Percentiles rank a stretch among this genome's conserved stretches.
These are phyloP conservation scores for Cyclaneusma minus DNA, from an alignment of 2,329 filamentous ascomycete genomes.

Conservation along the genomic window DNA sequence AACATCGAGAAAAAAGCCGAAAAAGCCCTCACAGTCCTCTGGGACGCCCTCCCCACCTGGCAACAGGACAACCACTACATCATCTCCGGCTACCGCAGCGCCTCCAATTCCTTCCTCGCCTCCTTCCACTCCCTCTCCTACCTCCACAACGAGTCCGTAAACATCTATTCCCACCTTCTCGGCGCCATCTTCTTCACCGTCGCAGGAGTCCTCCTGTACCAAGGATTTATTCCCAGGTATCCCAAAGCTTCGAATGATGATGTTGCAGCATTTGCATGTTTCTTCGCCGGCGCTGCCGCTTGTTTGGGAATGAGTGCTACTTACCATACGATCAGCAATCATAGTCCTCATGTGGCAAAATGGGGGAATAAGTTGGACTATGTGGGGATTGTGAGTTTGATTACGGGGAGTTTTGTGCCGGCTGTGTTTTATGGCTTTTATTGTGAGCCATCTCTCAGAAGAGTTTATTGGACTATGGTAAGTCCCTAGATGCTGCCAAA, in stretches of 20 bases:
- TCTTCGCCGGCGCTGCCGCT: slow-evolving; percentile 57
- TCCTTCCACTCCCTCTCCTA: slow-evolving; percentile 44
- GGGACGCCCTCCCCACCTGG: slow-evolving; percentile 35
- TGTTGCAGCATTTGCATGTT: slow-evolving; percentile 59
- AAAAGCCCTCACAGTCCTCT: slow-evolving; percentile 26
- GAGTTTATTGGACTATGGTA: slow-evolving; percentile 62
- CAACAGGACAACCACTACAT: slow-evolving; percentile 56
- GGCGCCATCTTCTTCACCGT: slow-evolving; percentile 45
- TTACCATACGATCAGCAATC: slow-evolving; percentile 75
- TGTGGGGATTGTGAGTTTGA: slow-evolving; percentile 79
- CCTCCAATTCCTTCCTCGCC: slow-evolving; percentile 41
- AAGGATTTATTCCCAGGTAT: slow-evolving; percentile 48
- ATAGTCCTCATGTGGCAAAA: slow-evolving; percentile 60
- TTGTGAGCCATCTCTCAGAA: slow-evolving; percentile 49
- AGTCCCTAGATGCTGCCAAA: slow-evolving; percentile 17
- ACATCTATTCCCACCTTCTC: slow-evolving; percentile 57
- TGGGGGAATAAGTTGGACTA: slow-evolving; percentile 94
- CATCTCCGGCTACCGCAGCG: slow-evolving; percentile 46
- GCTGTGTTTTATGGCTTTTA: slow-evolving; percentile 79
- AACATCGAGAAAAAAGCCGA: slow-evolving; percentile 19
- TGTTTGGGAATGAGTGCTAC: slow-evolving; percentile 73
- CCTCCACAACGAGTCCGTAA: slow-evolving; percentile 48
- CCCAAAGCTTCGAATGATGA: slow-evolving; percentile 44
- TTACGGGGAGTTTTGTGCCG: slow-evolving; percentile 82
- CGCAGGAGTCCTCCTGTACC: slow-evolving; percentile 36